phyloP scores from a whole-genome alignment of 139 green algal species.

The Closterium sp. region DNA sequence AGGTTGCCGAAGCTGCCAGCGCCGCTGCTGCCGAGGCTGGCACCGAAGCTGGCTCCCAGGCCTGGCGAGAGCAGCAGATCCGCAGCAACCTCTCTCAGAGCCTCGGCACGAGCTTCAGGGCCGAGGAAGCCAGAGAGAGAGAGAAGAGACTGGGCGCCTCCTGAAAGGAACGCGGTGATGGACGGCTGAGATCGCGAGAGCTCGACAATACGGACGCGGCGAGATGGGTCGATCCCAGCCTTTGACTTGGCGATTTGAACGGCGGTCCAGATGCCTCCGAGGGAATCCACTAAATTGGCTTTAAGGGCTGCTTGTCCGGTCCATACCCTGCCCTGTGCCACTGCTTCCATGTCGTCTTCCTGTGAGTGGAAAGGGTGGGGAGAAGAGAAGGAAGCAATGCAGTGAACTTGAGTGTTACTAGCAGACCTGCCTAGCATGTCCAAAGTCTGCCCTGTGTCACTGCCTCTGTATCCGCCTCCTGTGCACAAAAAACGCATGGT shows the following conservation, averaged over 20 bases:
- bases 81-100: background rate
- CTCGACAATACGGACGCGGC: background rate
- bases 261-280: constrained; percentile 74
- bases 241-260: constrained; percentile 74
- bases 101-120: background rate
- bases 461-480: background rate
- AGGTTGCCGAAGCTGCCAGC: background rate
- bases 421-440: no score
- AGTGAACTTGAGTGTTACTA: no score
- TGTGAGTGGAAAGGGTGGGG: no score
- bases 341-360: no score
- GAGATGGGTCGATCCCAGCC: constrained; percentile 47
- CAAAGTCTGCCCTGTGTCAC: background rate
- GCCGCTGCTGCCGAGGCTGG: background rate
- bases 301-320: constrained; percentile 65
- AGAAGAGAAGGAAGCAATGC: no score
- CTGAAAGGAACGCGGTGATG: background rate
- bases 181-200: background rate
- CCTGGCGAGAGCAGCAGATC: background rate
- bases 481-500: no score
- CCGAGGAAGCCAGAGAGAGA: background rate
- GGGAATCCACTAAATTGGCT: constrained; percentile 75
- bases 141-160: background rate
- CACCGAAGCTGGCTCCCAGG: background rate
- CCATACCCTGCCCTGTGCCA: constrained; percentile 47